A percentile compares a stretch with the other conserved stretches of the same genome.
Evolutionary conservation across 1,284 basidiomycete species (phyloP).

Genomic region (Leccinum proliferum): DNA sequence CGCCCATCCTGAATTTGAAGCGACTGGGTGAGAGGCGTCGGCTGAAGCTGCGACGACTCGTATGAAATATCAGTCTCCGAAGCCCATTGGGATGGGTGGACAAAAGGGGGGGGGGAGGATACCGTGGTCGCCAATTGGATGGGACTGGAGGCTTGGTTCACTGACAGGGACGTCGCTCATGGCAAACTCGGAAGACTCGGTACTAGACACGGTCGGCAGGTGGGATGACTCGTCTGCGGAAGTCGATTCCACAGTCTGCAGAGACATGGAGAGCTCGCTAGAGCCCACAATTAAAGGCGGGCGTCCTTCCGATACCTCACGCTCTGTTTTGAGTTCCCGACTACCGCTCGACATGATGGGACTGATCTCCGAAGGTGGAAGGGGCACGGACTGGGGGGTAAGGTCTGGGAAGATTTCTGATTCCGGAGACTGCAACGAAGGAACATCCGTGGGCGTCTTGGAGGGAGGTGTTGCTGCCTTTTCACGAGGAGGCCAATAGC

Average conservation of each 20-base stretch:
- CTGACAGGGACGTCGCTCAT: slow-evolving; percentile 24
- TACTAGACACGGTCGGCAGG: slow-evolving; percentile 18
- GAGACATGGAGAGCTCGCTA: slow-evolving; percentile 19
- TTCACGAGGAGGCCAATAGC: slow-evolving; percentile 22
- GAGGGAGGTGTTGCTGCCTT: slow-evolving; percentile 22
- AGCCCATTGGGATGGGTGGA: slow-evolving; percentile 44
- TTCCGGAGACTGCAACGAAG: slow-evolving; percentile 28
- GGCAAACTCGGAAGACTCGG: slow-evolving; percentile 30
- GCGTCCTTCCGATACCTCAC: slow-evolving; percentile 8
- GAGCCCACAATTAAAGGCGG: slow-evolving; percentile 20
- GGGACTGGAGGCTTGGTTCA: slow-evolving; percentile 23
- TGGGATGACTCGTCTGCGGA: slow-evolving; percentile 21
- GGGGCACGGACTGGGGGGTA: slow-evolving; percentile 35
- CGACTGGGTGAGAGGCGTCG: slow-evolving; percentile 61
- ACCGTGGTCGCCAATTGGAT: slow-evolving; percentile 19
- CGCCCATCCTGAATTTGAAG: slow-evolving; percentile 49
- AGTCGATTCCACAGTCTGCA: slow-evolving; percentile 22
- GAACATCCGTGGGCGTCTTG: slow-evolving; percentile 26
- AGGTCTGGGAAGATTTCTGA: slow-evolving; percentile 20
- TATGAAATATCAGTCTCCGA: slow-evolving; percentile 59
- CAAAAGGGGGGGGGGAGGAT: slow-evolving; percentile 27
- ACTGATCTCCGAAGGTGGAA: slow-evolving; percentile 35
- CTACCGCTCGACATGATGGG: slow-evolving; percentile 25
- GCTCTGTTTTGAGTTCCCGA: slow-evolving; percentile 21
- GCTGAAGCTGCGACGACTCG: slow-evolving; percentile 62